A percentile compares a stretch with the other conserved stretches of the same genome.
These are phyloP conservation scores for Hexamita inflata DNA, from an alignment of 208 protist genomes.

Conservation along the genomic window DNA sequence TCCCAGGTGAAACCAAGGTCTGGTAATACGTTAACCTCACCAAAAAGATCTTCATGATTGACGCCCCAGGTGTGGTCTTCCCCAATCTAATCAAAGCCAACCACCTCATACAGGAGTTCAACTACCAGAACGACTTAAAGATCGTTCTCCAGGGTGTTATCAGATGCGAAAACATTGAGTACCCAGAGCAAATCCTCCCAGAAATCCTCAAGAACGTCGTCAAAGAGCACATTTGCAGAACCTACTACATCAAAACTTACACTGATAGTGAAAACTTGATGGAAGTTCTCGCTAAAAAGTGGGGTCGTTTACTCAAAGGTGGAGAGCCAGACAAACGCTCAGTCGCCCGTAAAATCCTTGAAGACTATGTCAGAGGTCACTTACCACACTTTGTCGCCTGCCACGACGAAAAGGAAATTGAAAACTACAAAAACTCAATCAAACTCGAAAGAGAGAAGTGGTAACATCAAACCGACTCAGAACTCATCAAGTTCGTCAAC, in stretches of 20 bases:
- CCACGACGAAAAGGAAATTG: constrained; percentile 49
- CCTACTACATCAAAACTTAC: constrained; percentile 68
- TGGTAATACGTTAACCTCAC: constrained; percentile 99
- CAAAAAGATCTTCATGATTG: constrained; percentile 91
- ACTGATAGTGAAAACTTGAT: constrained; percentile 79
- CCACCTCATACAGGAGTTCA: not conserved
- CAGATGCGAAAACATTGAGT: constrained; percentile 57
- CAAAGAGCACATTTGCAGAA: constrained; percentile 71
- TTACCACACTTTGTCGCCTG: constrained; percentile 84
- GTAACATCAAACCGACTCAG: constrained; percentile 17
- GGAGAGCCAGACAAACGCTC: constrained; percentile 74
- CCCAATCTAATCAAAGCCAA: too few species aligned
- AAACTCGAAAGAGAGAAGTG: constrained; percentile 38
- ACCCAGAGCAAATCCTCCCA: constrained; percentile 75
- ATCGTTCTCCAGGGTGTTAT: constrained; percentile 92
- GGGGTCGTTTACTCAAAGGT: constrained; percentile 76
- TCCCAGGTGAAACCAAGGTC: constrained; percentile 98
- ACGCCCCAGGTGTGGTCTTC: constrained; percentile 92
- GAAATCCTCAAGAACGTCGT: constrained; percentile 79
- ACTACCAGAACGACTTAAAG: constrained; percentile 61
- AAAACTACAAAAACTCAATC: constrained; percentile 13
- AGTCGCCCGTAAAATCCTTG: constrained; percentile 79
- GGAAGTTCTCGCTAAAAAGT: constrained; percentile 68
- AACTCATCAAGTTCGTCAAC: constrained; percentile 2
- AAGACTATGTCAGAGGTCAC: constrained; percentile 83